Percentiles rank a stretch among this genome's conserved stretches.
Evolutionary conservation across 1,284 basidiomycete genomes (phyloP).

Genomic region (Vanrija sp.): DNA sequence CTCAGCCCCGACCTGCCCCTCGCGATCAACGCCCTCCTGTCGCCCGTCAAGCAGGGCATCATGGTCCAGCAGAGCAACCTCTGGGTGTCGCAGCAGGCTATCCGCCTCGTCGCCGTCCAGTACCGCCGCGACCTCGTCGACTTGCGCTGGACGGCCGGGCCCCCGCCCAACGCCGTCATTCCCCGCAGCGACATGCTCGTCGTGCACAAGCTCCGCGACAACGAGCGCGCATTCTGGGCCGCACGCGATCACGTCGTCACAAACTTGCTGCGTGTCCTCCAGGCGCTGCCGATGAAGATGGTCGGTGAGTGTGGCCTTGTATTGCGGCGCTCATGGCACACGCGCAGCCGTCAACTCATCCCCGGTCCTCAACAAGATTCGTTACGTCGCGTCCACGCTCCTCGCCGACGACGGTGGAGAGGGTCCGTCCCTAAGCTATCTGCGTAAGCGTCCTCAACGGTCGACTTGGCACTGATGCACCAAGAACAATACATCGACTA

Average conservation of each 20-base stretch:
- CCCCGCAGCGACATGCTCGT: no score
- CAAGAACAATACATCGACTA: conserved; percentile 3
- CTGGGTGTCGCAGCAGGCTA: not conserved
- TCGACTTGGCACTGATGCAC: not conserved
- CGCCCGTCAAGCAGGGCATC: conserved; percentile 1
- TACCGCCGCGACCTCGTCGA: conserved; percentile 2
- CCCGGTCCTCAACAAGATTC: conserved; percentile 70
- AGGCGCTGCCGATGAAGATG: not conserved
- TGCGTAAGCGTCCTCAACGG: not conserved
- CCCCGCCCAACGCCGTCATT: not conserved
- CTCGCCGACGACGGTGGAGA: conserved; percentile 55
- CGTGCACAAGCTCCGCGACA: not conserved
- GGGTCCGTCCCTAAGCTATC: not conserved
- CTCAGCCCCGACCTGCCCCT: no score
- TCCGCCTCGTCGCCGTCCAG: not conserved
- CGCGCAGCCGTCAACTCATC: conserved; percentile 66
- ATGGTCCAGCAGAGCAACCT: conserved; percentile 1
- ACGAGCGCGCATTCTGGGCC: not conserved
- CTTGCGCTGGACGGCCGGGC: not conserved
- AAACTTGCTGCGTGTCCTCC: not conserved
- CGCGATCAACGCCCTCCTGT: not conserved
- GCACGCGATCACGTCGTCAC: not conserved
- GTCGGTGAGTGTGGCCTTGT: not conserved
- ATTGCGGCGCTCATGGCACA: not conserved
- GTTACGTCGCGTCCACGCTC: conserved; percentile 79